A percentile compares a stretch with the other conserved stretches of the same genome.
Evolutionary conservation across 371 early-diverging fungal genomes (phyloP).

Genomic region (Mortierella sp.): DNA sequence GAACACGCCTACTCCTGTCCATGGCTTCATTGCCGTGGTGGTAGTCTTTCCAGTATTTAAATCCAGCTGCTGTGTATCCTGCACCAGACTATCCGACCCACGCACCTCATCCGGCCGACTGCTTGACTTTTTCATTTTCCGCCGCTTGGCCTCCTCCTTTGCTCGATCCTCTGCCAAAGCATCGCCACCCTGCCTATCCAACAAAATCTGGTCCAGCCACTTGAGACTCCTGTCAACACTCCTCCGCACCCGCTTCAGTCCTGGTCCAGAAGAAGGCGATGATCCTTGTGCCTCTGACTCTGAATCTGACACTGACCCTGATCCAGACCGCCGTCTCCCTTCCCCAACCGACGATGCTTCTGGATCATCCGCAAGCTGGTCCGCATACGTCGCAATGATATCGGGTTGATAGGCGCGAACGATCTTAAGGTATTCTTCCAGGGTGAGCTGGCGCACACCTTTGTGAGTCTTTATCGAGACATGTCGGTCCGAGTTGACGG

Average conservation of each 20-base stretch:
- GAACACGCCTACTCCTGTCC: constrained; percentile 64
- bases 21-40: constrained; percentile 14
- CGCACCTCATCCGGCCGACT: background rate
- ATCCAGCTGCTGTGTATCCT: constrained; percentile 11
- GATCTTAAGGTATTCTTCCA: constrained; percentile 65
- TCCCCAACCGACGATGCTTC: background rate
- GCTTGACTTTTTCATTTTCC: constrained; percentile 38
- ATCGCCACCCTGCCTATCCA: constrained; percentile 37
- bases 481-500: constrained; percentile 73
- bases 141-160: constrained; percentile 38
- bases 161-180: constrained; percentile 30
- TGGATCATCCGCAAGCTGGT: constrained; percentile 63
- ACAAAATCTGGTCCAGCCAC: constrained; percentile 71
- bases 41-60: background rate
- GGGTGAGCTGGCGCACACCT: constrained; percentile 73
- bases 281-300: background rate
- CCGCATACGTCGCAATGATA: constrained; percentile 62
- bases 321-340: background rate
- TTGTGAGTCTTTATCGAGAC: constrained; percentile 77
- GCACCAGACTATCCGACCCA: background rate
- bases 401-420: constrained; percentile 69
- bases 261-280: constrained; percentile 41
- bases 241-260: constrained; percentile 71
- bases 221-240: constrained; percentile 77
- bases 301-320: background rate